phyloP scores from a whole-genome alignment of 2,329 filamentous ascomycete genomes.

The Fusarium equiseti region DNA sequence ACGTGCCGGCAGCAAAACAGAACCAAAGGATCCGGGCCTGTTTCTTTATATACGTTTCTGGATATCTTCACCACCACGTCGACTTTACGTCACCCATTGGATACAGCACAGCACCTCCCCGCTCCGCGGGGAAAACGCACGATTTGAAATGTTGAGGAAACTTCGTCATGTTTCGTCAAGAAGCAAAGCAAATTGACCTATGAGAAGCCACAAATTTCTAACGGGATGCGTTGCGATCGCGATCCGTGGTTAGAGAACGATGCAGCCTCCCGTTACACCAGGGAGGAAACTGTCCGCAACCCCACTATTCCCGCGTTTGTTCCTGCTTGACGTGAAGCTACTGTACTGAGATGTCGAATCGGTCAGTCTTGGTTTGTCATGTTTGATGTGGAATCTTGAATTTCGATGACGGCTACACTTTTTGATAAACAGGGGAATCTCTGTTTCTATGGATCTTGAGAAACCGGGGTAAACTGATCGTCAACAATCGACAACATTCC shows the following conservation, averaged over 20 bases:
- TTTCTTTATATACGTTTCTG: background rate
- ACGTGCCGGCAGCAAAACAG: background rate
- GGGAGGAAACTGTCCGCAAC: conserved; percentile 23
- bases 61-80: conserved; percentile 3
- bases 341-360: background rate
- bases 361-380: conserved; percentile 16
- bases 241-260: background rate
- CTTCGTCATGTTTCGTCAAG: conserved; percentile 31
- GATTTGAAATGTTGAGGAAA: conserved; percentile 1
- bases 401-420: conserved; percentile 26
- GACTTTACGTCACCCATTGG: conserved; percentile 40
- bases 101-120: background rate
- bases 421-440: background rate
- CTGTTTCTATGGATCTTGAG: conserved; percentile 7
- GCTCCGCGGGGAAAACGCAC: conserved; percentile 1
- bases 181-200: background rate
- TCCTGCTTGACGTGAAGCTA: background rate
- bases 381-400: conserved; percentile 23
- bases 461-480: background rate
- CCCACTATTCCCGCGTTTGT: conserved; percentile 17
- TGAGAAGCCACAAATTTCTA: conserved; percentile 9
- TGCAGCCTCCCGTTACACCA: conserved; percentile 2
- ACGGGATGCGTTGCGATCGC: conserved; percentile 15
- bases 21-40: background rate
- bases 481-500: conserved; percentile 3